These are phyloP conservation scores for Aspergillus candidus DNA, from an alignment of 2,329 filamentous ascomycete species.

Conservation along the genomic window DNA sequence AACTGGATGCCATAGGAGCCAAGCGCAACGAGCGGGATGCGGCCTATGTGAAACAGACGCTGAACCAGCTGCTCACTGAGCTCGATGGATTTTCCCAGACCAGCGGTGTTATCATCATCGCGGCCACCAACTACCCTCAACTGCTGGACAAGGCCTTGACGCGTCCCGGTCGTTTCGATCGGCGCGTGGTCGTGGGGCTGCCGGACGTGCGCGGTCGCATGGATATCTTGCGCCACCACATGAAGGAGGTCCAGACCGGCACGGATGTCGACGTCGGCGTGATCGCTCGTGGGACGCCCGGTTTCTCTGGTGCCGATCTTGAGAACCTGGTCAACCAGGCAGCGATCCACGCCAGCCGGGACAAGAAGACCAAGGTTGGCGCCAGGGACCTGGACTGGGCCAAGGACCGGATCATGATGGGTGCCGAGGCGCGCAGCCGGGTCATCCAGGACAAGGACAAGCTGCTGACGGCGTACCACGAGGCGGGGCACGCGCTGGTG, in stretches of 20 bases:
- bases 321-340: constrained; percentile 97
- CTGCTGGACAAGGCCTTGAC: constrained; percentile 91
- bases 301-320: constrained; percentile 89
- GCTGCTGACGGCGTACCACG: constrained; percentile 90
- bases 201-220: constrained; percentile 91
- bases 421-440: constrained; percentile 82
- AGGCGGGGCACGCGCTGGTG: constrained; percentile 90
- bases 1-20: constrained; percentile 88
- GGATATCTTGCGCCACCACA: constrained; percentile 87
- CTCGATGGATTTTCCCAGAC: constrained; percentile 95
- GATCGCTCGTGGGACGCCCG: constrained; percentile 80
- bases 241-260: constrained; percentile 78
- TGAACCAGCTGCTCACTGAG: constrained; percentile 95
- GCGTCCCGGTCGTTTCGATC: constrained; percentile 90
- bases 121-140: constrained; percentile 92
- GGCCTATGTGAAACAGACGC: constrained; percentile 91
- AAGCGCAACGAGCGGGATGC: constrained; percentile 90
- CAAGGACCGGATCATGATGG: constrained; percentile 97
- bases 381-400: constrained; percentile 91
- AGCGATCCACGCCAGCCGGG: constrained; percentile 86
- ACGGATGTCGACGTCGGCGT: constrained; percentile 75
- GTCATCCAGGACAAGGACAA: constrained; percentile 91
- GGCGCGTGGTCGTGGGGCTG: constrained; percentile 79
- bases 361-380: constrained; percentile 67
- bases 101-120: constrained; percentile 90